Conservation (phyloP, 2,329 filamentous ascomycete genomes). For the Xylaria sp. region DNA sequence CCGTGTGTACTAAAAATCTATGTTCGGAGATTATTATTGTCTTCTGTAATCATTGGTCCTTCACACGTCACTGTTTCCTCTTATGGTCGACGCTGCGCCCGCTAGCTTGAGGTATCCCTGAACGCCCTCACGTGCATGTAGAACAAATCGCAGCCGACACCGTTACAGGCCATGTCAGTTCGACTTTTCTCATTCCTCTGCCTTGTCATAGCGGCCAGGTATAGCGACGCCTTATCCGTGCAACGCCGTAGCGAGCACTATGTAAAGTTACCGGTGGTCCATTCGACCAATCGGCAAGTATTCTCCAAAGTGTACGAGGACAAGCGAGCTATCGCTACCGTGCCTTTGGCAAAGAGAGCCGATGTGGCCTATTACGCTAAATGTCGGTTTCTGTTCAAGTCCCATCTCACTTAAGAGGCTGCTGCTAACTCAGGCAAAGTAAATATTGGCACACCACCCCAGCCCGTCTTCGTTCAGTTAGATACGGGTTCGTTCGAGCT, state of each 20-base stretch:
- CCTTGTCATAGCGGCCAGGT: constrained; percentile 33
- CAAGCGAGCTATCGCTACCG: constrained; percentile 45
- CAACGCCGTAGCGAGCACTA: constrained; percentile 45
- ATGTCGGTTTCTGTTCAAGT: constrained; percentile 41
- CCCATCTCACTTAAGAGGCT: not conserved
- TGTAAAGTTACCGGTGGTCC: constrained; percentile 50
- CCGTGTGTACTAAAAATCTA: not conserved
- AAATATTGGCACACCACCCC: constrained; percentile 59
- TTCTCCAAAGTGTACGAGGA: constrained; percentile 48
- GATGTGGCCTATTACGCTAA: constrained; percentile 61
- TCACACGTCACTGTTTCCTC: not conserved
- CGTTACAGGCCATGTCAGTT: constrained; percentile 18
- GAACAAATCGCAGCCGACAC: not conserved
- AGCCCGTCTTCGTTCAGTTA: constrained; percentile 59
- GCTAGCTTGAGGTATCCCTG: not conserved
- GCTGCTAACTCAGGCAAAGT: constrained; percentile 43
- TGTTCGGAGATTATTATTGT: not conserved
- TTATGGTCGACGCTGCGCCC: not conserved
- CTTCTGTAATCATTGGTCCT: not conserved
- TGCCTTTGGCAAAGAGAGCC: constrained; percentile 55
- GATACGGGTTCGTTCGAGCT: constrained; percentile 67
- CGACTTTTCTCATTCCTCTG: constrained; percentile 26
- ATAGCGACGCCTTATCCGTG: constrained; percentile 25
- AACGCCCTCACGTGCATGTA: not conserved
- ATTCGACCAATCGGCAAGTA: constrained; percentile 48